phyloP scores from a whole-genome alignment of 345 rosid genomes.

The Dovyalis caffra region DNA sequence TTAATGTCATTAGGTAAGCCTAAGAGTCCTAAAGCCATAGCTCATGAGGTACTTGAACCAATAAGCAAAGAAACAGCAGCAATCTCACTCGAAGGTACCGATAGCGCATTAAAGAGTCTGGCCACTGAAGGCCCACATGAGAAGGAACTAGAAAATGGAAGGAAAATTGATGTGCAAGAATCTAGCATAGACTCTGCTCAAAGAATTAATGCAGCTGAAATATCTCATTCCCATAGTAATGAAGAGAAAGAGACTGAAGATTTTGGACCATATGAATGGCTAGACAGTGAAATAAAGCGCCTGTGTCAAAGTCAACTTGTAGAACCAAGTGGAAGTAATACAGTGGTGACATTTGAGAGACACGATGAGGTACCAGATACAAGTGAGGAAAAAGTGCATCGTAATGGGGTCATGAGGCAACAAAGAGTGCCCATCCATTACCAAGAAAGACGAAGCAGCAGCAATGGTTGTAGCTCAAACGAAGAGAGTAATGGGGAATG shows the following conservation, averaged over 20 bases:
- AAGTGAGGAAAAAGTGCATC: slow-evolving; percentile 3
- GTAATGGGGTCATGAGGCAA: neutral
- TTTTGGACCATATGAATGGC: slow-evolving; percentile 69
- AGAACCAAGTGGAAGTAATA: neutral
- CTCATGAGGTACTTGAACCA: slow-evolving; percentile 6
- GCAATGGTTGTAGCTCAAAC: slow-evolving; percentile 31
- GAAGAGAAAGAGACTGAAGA: slow-evolving; percentile 22
- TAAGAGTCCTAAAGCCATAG: neutral
- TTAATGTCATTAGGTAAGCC: slow-evolving; percentile 23
- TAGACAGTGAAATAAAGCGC: slow-evolving; percentile 61
- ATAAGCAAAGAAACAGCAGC: neutral
- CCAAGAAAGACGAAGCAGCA: slow-evolving; percentile 19
- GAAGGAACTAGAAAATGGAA: neutral
- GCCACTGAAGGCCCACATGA: neutral
- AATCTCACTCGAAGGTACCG: neutral
- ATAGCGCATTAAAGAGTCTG: neutral
- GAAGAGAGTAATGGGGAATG: slow-evolving; percentile 24
- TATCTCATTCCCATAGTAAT: neutral
- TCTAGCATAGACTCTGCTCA: slow-evolving; percentile 1
- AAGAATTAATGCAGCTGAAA: slow-evolving; percentile 4
- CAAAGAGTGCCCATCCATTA: slow-evolving; percentile 22
- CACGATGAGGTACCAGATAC: slow-evolving; percentile 11
- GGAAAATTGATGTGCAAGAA: neutral
- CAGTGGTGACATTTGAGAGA: slow-evolving; percentile 4
- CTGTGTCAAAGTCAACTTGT: slow-evolving; percentile 28